These are phyloP conservation scores for Nakazawaea peltata DNA, from an alignment of 805 yeast genomes.

Conservation along the genomic window DNA sequence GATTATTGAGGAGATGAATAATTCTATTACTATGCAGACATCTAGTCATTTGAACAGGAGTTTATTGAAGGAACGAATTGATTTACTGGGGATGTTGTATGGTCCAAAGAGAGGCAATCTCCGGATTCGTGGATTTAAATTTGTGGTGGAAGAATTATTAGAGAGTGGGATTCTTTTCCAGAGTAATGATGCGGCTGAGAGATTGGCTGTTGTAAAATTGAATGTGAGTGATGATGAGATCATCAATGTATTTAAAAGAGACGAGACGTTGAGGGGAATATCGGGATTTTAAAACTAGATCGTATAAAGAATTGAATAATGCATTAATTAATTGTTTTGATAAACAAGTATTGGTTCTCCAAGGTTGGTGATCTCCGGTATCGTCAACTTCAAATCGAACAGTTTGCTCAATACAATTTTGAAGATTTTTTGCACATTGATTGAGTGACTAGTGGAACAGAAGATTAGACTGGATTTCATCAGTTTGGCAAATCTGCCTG, in stretches of 20 bases:
- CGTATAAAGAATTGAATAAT: too few species aligned
- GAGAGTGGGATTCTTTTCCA: constrained; percentile 73
- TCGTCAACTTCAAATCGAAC: constrained; percentile 72
- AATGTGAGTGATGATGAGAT: constrained; percentile 69
- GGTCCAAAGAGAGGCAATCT: constrained; percentile 12
- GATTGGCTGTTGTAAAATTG: constrained; percentile 56
- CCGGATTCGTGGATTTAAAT: constrained; percentile 52
- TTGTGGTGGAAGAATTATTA: constrained; percentile 56
- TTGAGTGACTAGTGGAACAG: constrained; percentile 86
- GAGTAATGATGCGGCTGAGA: constrained; percentile 61
- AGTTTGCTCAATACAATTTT: constrained; percentile 86
- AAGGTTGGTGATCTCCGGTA: constrained; percentile 73
- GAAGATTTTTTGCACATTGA: constrained; percentile 89
- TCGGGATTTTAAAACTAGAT: constrained; percentile 1
- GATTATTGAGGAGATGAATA: constrained; percentile 64
- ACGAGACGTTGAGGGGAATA: constrained; percentile 26
- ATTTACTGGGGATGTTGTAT: constrained; percentile 18
- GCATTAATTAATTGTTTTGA: constrained; percentile 18
- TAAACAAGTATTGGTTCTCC: constrained; percentile 93
- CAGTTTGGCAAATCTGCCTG: constrained; percentile 77
- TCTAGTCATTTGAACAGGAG: constrained; percentile 12
- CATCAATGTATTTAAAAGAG: constrained; percentile 49
- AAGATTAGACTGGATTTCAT: constrained; percentile 82
- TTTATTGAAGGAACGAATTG: constrained; percentile 17
- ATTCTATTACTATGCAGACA: constrained; percentile 12